Evolutionary conservation across 2,329 filamentous ascomycete genomes (phyloP).

Genomic region (Aspergillus persii): DNA sequence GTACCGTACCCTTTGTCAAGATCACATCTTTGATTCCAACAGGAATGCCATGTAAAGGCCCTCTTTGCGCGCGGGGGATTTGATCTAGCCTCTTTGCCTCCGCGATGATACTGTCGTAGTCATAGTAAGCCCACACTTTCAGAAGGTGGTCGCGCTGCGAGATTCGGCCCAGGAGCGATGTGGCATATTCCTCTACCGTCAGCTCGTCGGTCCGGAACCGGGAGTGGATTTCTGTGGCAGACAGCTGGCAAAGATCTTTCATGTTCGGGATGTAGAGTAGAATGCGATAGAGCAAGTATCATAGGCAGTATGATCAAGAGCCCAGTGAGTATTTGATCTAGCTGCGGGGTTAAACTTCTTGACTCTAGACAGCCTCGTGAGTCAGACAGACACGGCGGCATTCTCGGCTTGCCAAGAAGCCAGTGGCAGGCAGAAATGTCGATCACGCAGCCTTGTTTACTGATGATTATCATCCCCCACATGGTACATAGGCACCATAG

Average conservation of each 20-base stretch:
- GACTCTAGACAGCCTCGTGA: too few species aligned
- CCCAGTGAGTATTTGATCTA: too few species aligned
- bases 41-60: slow-evolving; percentile 57
- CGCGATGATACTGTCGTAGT: slow-evolving; percentile 46
- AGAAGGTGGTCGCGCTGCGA: slow-evolving; percentile 45
- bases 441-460: not conserved
- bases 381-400: not conserved
- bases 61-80: slow-evolving; percentile 48
- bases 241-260: not conserved
- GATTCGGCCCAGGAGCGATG: slow-evolving; percentile 49
- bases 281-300: not conserved
- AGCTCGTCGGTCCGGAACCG: slow-evolving; percentile 32
- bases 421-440: not conserved
- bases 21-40: slow-evolving; percentile 63
- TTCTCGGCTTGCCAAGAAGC: not conserved
- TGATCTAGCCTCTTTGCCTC: slow-evolving; percentile 51
- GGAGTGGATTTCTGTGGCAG: not conserved
- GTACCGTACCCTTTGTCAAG: slow-evolving; percentile 49
- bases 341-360: too few species aligned
- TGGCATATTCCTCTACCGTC: slow-evolving; percentile 51
- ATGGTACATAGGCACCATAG: too few species aligned
- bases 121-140: slow-evolving; percentile 53
- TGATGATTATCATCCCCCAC: not conserved
- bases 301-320: too few species aligned
- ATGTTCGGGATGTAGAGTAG: not conserved